Evolutionary conservation across 2,329 filamentous ascomycete species (phyloP), one percentile per base, ranked within the genome.

Genomic region (Sarocladium oryzae): DNA sequence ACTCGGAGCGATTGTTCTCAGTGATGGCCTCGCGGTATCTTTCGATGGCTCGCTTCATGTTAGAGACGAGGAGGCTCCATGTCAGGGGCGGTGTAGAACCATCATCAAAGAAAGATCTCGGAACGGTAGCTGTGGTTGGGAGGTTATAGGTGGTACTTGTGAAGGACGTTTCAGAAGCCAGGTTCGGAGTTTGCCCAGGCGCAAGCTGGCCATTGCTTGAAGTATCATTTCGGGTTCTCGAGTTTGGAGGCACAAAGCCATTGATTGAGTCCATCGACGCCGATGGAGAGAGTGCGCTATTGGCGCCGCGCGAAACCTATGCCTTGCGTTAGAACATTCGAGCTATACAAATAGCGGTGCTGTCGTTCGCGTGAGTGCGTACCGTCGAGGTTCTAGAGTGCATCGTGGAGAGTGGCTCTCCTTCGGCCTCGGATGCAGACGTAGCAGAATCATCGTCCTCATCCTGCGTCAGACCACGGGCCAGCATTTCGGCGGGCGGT

Each of bases 231-330:
- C 80, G 76, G 32, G 75, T 76, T 58, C 83, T 68, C 28, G 71
- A 76, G 15, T 77, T 69, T 8, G 43, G 43, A 4, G 82, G 79
- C 6, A 86, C 85, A 49, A 79, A 71, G 46, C 79, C 85, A 58
- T 86, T 89, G 57, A 95, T 84, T 1, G 91, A 96, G 63, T 96
- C 90, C 84, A 95, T 89, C 1, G 91, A 96, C 1, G 87, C 88
- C 18, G 89, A 88, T 13, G 90, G 89, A 20, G 90, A 96, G 43
- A 95, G 76, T 26, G 84, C 85, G 52, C 88, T 84, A 53, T 79
- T 68, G 46, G 81, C 80, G 11, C 82, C 80, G 56, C 86, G 85
- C 55, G 80, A 78, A 57, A 79, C 75, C 75, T 82, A 61, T n/a
- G n/a, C n/a, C n/a, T n/a, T n/a, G n/a, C n/a, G n/a, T n/a, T n/a